Conservation (phyloP, 305 asterid species). For the Withania somnifera region DNA sequence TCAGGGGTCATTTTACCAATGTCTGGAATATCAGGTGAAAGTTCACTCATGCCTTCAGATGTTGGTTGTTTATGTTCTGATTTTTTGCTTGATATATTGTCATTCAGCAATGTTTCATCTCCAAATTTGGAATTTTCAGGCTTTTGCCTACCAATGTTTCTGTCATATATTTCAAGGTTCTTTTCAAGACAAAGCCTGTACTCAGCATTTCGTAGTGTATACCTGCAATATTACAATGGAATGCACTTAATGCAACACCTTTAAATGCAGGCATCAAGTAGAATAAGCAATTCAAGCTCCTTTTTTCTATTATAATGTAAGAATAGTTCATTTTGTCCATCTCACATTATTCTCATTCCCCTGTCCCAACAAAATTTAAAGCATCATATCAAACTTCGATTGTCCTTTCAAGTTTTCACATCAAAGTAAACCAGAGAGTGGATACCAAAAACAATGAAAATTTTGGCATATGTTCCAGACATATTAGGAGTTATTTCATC, state of each 20-base stretch:
- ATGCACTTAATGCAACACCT: not conserved
- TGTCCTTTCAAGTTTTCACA: not conserved
- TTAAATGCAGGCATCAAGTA: not conserved
- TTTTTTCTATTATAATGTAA: not conserved
- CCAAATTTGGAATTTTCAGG: conserved; percentile 25
- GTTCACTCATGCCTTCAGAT: conserved; percentile 31
- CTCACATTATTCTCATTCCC: not conserved
- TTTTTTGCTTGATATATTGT: conserved; percentile 11
- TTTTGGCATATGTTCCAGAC: not conserved
- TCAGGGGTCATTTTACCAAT: conserved; percentile 69
- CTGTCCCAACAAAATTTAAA: not conserved
- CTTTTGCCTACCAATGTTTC: conserved; percentile 28
- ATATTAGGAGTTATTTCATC: not conserved
- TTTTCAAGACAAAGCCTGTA: conserved; percentile 78
- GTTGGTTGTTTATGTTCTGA: conserved; percentile 23
- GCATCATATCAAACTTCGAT: not conserved
- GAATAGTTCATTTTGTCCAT: not conserved
- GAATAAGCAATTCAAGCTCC: not conserved
- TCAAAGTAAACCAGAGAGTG: not conserved
- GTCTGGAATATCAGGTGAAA: conserved; percentile 35
- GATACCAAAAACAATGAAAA: not conserved
- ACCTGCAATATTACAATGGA: conserved; percentile 32
- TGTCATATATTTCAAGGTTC: conserved; percentile 59
- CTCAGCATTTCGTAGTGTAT: conserved; percentile 82
- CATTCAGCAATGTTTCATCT: conserved; percentile 24